These are phyloP conservation scores for Annulohypoxylon moriforme DNA, from an alignment of 495 filamentous ascomycete genomes.

Conservation along the genomic window DNA sequence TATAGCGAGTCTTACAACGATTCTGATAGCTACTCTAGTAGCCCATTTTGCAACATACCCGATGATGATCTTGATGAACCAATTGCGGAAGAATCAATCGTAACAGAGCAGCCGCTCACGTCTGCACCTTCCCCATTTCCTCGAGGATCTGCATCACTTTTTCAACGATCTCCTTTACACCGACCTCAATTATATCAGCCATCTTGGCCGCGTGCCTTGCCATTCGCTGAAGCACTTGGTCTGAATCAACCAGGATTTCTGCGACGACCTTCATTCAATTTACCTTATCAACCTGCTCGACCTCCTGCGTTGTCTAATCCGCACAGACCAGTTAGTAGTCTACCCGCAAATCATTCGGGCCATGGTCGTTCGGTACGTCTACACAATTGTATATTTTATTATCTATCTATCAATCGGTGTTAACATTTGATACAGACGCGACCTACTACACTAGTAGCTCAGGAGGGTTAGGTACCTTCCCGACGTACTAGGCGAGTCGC, in stretches of 20 bases:
- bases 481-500: background rate
- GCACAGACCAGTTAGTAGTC: background rate
- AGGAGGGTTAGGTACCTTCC: constrained; percentile 33
- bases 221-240: background rate
- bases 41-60: background rate
- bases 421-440: constrained; percentile 14
- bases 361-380: background rate
- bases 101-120: too few species aligned
- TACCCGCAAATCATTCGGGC: background rate
- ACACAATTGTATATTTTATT: background rate
- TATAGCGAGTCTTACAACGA: background rate
- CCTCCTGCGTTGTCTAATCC: background rate
- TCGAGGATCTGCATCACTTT: background rate
- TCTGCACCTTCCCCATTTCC: background rate
- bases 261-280: background rate
- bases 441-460: background rate
- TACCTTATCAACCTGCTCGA: background rate
- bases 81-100: background rate
- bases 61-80: background rate
- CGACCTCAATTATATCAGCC: background rate
- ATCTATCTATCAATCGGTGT: background rate
- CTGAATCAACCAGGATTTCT: background rate
- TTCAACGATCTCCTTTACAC: background rate
- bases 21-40: background rate
- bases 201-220: background rate